Evolutionary conservation across 371 early-diverging fungal genomes (phyloP).

Genomic region (Thermomucor indicae-seudaticae): DNA sequence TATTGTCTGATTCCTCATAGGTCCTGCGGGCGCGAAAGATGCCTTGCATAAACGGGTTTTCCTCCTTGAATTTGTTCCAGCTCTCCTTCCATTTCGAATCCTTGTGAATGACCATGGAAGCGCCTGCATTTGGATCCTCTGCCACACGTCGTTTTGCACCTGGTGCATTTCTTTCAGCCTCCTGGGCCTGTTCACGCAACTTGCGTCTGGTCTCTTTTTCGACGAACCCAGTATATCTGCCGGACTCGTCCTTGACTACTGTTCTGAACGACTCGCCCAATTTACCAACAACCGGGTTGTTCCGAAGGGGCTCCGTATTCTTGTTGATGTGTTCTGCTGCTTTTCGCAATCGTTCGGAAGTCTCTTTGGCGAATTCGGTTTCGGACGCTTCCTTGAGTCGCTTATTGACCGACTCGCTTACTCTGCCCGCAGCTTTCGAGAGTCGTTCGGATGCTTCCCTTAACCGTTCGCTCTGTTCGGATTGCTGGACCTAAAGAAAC

Average conservation of each 20-base stretch:
- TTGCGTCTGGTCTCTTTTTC: conserved; percentile 71
- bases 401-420: conserved; percentile 71
- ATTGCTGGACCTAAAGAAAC: conserved; percentile 30
- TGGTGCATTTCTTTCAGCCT: conserved; percentile 13
- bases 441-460: conserved; percentile 75
- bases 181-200: conserved; percentile 54
- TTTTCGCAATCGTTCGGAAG: conserved; percentile 71
- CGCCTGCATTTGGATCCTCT: conserved; percentile 74
- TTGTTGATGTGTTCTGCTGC: conserved; percentile 54
- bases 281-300: conserved; percentile 69
- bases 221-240: conserved; percentile 75
- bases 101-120: conserved; percentile 85
- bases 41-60: conserved; percentile 80
- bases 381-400: conserved; percentile 84
- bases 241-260: conserved; percentile 69
- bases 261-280: conserved; percentile 68
- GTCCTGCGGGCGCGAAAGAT: conserved; percentile 73
- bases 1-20: conserved; percentile 90
- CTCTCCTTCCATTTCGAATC: conserved; percentile 88
- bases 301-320: conserved; percentile 72
- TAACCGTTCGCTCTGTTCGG: conserved; percentile 49
- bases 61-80: conserved; percentile 92
- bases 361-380: conserved; percentile 78
- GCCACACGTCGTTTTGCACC: conserved; percentile 19
- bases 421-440: conserved; percentile 69